Conservation (phyloP, 176 grass and related monocot species). For the Aegilops umbellulata region DNA sequence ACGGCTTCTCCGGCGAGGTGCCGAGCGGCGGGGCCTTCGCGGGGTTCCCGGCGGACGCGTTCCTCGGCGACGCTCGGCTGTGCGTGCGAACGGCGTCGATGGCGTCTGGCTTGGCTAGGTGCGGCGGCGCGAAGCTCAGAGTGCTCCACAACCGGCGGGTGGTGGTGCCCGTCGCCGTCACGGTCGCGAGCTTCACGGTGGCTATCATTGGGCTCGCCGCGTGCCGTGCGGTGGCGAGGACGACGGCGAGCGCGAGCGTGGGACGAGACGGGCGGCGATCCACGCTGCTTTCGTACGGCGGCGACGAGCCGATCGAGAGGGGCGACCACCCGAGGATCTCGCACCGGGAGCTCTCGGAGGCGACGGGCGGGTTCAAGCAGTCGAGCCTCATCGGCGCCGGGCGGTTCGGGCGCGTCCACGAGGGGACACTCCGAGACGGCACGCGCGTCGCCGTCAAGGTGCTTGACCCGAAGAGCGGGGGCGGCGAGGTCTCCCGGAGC, state of each 20-base stretch:
- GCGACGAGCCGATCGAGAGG: constrained; percentile 40
- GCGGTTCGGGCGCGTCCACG: constrained; percentile 68
- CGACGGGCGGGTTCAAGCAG: constrained; percentile 73
- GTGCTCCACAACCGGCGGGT: constrained; percentile 24
- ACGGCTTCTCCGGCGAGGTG: constrained; percentile 71
- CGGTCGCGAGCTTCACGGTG: constrained; percentile 23
- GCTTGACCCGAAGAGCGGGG: constrained; percentile 58
- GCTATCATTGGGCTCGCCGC: constrained; percentile 15
- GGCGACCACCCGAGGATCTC: constrained; percentile 80
- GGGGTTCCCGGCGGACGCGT: constrained; percentile 50
- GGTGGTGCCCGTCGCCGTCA: constrained; percentile 34
- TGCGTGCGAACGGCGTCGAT: constrained; percentile 46
- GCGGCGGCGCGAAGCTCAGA: constrained; percentile 16
- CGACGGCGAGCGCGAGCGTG: background rate
- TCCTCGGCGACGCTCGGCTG: constrained; percentile 55
- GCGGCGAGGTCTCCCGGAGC: constrained; percentile 63
- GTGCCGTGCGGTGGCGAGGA: constrained; percentile 6
- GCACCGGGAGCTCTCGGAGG: constrained; percentile 69
- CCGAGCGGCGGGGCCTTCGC: constrained; percentile 49
- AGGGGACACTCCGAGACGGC: constrained; percentile 68
- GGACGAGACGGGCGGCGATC: constrained; percentile 29
- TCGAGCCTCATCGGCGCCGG: constrained; percentile 68
- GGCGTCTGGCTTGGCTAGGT: constrained; percentile 30
- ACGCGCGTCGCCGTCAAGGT: constrained; percentile 81
- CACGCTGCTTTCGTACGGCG: constrained; percentile 36